Base-by-base conservation (phyloP, 176 grass and related monocot genomes). In the Oryza coarctata region DNA sequence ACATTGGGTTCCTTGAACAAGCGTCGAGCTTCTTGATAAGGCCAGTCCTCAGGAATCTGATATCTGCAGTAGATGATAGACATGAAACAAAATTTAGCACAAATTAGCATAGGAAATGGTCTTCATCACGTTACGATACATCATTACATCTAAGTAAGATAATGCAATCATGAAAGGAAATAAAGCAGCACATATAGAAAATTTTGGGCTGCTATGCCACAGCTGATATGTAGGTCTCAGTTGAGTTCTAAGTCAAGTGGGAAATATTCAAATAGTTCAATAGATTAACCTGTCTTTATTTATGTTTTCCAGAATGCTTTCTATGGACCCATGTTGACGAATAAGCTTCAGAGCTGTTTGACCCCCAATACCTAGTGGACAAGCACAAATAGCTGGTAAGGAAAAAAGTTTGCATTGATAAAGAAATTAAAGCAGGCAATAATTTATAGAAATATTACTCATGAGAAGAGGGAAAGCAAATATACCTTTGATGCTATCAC, bases 281-380 rank as follows among this genome's bases (percentile, higher is more conserved):
- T 17, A 65, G 2, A 81, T 60, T 27, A 75, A 94, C 94, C 86
- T 94, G 76, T 97, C 91, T 92, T 92, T 97, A 82, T 97, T 97
- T 65, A 94, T 90, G 65, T 94, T 90, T 85, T 94, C 94, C 61
- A 97, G 80, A 66, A 97, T 94, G 72, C 60, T 72, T 87, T 97
- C 94, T 83, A 97, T 97, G 74, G 82, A 94, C 30, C 89, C 89
- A 9, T 97, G 75, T 68, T 97, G 89, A 63, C 80, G 90, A 77
- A 97, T 94, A 80, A 97, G 89, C 80, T 97, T 97, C 79, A 97
- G 87, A 85, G 94, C 94, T 80, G 94, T 97, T 86, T 72, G 83
- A 31, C 94, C 89, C 12, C 94, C 94, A 44, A 97, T 94, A 80
- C 94, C 94, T 97, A 86, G 72, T 18, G 27, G 22, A 65, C 30